A percentile compares a stretch with the other conserved stretches of the same genome.
These are phyloP conservation scores for Chytriomyces hyalinus DNA, from an alignment of 192 early-diverging fungal species.

Conservation along the genomic window DNA sequence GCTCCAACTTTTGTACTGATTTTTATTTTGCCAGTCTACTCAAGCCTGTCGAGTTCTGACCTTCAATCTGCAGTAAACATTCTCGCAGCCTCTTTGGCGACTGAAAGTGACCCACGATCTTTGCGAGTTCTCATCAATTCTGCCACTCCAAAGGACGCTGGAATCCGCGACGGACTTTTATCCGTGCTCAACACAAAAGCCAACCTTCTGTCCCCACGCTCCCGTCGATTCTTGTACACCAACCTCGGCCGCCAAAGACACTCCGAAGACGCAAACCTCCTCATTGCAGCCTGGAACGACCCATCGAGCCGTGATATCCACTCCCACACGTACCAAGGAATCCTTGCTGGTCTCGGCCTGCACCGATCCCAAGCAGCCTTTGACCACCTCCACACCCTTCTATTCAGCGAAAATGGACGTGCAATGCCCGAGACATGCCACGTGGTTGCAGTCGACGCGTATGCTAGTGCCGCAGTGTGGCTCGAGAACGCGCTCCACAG, in stretches of 20 bases:
- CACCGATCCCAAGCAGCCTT: slow-evolving; percentile 49
- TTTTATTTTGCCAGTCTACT: slow-evolving; percentile 25
- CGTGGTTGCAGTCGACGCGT: slow-evolving; percentile 29
- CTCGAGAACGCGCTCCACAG: neutral
- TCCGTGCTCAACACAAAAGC: slow-evolving; percentile 32
- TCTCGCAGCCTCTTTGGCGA: slow-evolving; percentile 42
- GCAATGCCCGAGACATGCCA: slow-evolving; percentile 30
- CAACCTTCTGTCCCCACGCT: neutral
- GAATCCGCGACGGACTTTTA: slow-evolving; percentile 44
- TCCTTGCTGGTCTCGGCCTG: slow-evolving; percentile 48
- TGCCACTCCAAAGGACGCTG: slow-evolving; percentile 30
- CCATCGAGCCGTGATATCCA: slow-evolving; percentile 40
- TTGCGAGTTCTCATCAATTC: slow-evolving; percentile 27
- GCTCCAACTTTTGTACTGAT: neutral
- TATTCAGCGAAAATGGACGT: slow-evolving; percentile 23
- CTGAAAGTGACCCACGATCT: slow-evolving; percentile 49
- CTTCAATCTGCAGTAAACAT: slow-evolving; percentile 44
- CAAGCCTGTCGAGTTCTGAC: slow-evolving; percentile 45
- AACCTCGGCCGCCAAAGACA: slow-evolving; percentile 51
- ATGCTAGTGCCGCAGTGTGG: slow-evolving; percentile 34
- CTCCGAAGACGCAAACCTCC: slow-evolving; percentile 46
- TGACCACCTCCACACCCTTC: slow-evolving; percentile 39
- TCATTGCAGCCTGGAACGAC: slow-evolving; percentile 47
- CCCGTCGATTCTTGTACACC: slow-evolving; percentile 17
- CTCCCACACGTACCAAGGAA: slow-evolving; percentile 33